Evolutionary conservation across 202 grass and related monocot genomes (phyloP), one percentile per base, ranked within the genome.

Genomic region (Hordeum pubiflorum): DNA sequence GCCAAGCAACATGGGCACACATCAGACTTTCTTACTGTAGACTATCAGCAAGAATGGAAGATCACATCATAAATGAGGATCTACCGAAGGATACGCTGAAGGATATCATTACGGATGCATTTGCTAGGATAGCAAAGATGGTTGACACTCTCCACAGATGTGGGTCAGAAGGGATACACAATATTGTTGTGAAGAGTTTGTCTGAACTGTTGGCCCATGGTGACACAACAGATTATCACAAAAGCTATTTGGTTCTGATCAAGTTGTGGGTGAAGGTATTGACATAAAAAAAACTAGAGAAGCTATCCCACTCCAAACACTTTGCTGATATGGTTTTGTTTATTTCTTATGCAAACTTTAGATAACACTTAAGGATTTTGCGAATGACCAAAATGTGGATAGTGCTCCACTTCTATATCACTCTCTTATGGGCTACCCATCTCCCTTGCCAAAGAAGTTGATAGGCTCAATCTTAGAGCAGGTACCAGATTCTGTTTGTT

Each of bases 241-340:
- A 79, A 72, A 76, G 88, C 22, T 87, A 78, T 67, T 92, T 89
- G 23, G 48, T 41, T 69, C 89, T 97, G 65, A 81, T 92, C 65
- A 87, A 94, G 66, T 75, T 81, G 46, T 97, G 91, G 94, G 91
- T 92, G 80, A 97, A 97, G 94, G 94, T 97, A 83, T 29, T 67
- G 8, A 60, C 69, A n/a, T 56, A 34, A 22, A 78, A 78, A 59
- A 70, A 70, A 26, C 38, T 23, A 70, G 38, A 70, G 20, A 69
- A 77, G 26, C 13, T 46, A 29, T 84, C 5, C 52, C 21, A 34
- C 41, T 85, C 36, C 62, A 41, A 79, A 72, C 7, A 15, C 10
- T 58, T 58, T 63, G 63, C 79, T 72, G 48, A 56, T 78, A 27
- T 83, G 40, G 76, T 39, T 57, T 83, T 18, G 32, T 69, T 80